These are phyloP conservation scores for Bretschneidera sinensis DNA, from an alignment of 345 rosid genomes.

Conservation along the genomic window DNA sequence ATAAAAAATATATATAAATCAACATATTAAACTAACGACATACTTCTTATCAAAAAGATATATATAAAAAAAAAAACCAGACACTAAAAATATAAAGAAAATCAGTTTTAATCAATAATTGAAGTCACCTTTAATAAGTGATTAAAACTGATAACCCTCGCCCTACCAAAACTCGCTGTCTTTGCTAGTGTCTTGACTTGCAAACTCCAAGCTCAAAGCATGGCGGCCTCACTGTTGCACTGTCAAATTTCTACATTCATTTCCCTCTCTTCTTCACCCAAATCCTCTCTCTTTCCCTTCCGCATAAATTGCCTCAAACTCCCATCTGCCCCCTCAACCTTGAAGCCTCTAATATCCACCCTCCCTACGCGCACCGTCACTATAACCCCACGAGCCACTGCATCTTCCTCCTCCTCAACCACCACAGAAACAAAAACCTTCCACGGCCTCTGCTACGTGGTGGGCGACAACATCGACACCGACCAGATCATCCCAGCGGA, in stretches of 20 bases:
- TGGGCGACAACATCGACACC: conserved; percentile 93
- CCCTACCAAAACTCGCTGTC: too few relatives aligned
- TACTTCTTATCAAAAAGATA: too few relatives aligned
- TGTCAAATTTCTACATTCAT: conserved; percentile 22
- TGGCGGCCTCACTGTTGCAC: conserved; percentile 34
- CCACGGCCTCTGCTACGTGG: conserved; percentile 89
- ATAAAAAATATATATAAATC: too few relatives aligned
- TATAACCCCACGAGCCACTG: conserved; percentile 18
- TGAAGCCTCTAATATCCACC: conserved; percentile 17
- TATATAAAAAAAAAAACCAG: too few relatives aligned
- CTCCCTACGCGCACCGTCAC: conserved; percentile 24
- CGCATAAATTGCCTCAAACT: conserved; percentile 21
- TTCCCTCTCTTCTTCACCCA: conserved; percentile 15
- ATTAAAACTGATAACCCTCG: too few relatives aligned
- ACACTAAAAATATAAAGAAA: too few relatives aligned
- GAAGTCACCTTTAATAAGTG: too few relatives aligned
- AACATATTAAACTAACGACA: too few relatives aligned
- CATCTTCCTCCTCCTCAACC: conserved; percentile 15
- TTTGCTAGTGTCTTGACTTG: too few relatives aligned
- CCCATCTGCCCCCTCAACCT: conserved; percentile 1
- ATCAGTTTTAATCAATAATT: too few relatives aligned
- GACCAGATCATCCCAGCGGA: conserved; percentile 96
- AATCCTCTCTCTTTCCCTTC: conserved; percentile 19
- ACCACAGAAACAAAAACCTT: conserved; percentile 30
- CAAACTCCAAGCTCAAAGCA: too few relatives aligned